Evolutionary conservation across 129 eudicot species (phyloP).

Genomic region (Oenanthe sinensis): DNA sequence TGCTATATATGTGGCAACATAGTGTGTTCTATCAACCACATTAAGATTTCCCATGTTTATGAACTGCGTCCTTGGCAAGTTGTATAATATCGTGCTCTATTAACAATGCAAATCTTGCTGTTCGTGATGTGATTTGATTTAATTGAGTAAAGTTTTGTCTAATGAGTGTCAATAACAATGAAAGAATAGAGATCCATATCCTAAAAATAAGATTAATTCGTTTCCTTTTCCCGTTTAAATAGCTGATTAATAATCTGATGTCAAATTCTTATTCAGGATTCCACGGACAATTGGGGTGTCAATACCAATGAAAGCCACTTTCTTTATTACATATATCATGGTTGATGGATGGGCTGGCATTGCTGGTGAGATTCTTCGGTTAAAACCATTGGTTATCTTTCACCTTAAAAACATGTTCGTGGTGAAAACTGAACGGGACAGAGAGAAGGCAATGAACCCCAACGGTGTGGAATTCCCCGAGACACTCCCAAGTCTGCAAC

Average conservation of each 20-base stretch:
- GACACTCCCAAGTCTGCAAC: conserved; percentile 82
- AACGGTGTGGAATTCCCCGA: conserved; percentile 77
- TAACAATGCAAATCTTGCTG: not conserved
- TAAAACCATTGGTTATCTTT: conserved; percentile 72
- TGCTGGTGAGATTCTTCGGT: conserved; percentile 85
- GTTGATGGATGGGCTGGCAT: conserved; percentile 99
- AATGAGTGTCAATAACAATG: not conserved
- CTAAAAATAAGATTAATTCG: not conserved
- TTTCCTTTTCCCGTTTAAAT: not conserved
- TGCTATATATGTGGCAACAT: not conserved
- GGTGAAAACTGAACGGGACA: conserved; percentile 88
- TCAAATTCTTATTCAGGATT: conserved; percentile 43
- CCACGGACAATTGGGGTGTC: conserved; percentile 96
- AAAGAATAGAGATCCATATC: not conserved
- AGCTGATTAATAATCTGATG: not conserved
- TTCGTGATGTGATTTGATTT: not conserved
- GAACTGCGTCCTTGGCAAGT: not conserved
- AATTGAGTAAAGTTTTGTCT: not conserved
- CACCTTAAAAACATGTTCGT: conserved; percentile 88
- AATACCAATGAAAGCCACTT: conserved; percentile 94
- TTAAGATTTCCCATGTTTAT: not conserved
- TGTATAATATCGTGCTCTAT: not conserved
- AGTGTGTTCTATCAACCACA: not conserved
- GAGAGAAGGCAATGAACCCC: conserved; percentile 82
- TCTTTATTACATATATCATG: conserved; percentile 93